phyloP scores from a whole-genome alignment of 176 grass and related monocot species.

The Carex littledalei region DNA sequence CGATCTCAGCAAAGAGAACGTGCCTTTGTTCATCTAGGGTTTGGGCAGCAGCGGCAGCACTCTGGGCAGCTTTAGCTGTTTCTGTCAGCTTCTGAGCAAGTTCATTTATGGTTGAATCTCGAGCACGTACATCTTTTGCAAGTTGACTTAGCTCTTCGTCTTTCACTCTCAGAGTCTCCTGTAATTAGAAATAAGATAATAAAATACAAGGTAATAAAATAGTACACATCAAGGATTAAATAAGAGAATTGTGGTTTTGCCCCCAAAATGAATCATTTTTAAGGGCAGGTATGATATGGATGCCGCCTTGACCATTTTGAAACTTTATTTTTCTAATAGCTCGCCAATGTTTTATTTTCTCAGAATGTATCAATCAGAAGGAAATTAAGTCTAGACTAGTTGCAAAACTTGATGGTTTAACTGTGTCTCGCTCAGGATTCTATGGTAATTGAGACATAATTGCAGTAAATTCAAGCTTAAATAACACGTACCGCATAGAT shows the following conservation, averaged over 20 bases:
- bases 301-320: background rate
- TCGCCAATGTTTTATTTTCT: background rate
- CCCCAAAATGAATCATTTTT: background rate
- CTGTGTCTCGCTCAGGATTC: too few species aligned
- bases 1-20: slow-evolving; percentile 61
- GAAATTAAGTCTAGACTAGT: background rate
- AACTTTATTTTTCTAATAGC: background rate
- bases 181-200: slow-evolving; percentile 7
- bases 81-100: slow-evolving; percentile 86
- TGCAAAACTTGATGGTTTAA: background rate
- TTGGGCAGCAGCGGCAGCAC: slow-evolving; percentile 73
- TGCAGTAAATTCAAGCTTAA: background rate
- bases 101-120: slow-evolving; percentile 81
- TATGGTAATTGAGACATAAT: background rate
- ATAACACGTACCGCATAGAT: background rate
- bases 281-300: background rate
- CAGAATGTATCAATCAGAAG: background rate
- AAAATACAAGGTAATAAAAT: background rate
- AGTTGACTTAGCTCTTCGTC: slow-evolving; percentile 89
- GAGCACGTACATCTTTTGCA: slow-evolving; percentile 76
- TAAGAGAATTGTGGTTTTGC: background rate
- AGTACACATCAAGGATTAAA: background rate
- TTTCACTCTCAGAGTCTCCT: slow-evolving; percentile 97
- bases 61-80: slow-evolving; percentile 79
- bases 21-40: slow-evolving; percentile 68